phyloP scores from a whole-genome alignment of 2,329 filamentous ascomycete genomes.

The Colletotrichum spaethianum region DNA sequence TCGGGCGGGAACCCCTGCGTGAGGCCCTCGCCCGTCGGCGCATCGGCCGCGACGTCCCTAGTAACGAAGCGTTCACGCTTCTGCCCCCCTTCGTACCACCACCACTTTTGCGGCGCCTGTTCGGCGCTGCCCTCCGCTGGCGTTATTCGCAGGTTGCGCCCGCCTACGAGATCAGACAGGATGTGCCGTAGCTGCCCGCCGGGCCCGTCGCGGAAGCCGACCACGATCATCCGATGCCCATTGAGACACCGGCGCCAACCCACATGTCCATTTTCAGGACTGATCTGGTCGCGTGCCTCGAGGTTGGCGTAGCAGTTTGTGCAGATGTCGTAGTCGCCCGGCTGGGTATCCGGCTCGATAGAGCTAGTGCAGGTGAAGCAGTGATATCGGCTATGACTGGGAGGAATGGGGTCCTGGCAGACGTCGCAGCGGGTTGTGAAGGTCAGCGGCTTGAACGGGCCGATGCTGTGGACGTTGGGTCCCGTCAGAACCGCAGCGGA shows the following conservation, averaged over 20 bases:
- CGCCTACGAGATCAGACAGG: slow-evolving; percentile 83
- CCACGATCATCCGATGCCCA: slow-evolving; percentile 87
- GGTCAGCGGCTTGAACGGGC: slow-evolving; percentile 76
- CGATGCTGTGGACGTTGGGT: slow-evolving; percentile 60
- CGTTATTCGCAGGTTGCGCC: slow-evolving; percentile 76
- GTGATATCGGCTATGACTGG: slow-evolving; percentile 80
- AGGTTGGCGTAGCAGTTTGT: slow-evolving; percentile 81
- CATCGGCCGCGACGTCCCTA: slow-evolving; percentile 63
- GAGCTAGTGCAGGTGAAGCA: slow-evolving; percentile 80
- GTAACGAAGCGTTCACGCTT: slow-evolving; percentile 64
- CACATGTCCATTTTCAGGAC: slow-evolving; percentile 79
- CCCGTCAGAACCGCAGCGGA: slow-evolving; percentile 64
- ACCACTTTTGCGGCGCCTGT: slow-evolving; percentile 62
- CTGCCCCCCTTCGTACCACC: slow-evolving; percentile 61
- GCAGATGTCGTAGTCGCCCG: slow-evolving; percentile 92
- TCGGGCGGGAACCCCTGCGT: slow-evolving; percentile 76
- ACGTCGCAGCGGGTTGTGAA: slow-evolving; percentile 85
- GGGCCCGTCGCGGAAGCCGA: slow-evolving; percentile 80
- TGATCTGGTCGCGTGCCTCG: slow-evolving; percentile 75
- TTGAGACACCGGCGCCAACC: slow-evolving; percentile 88
- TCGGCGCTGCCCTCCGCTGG: slow-evolving; percentile 53
- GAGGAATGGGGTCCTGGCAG: slow-evolving; percentile 80
- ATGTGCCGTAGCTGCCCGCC: slow-evolving; percentile 78
- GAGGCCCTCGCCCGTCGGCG: slow-evolving; percentile 52
- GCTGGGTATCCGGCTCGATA: slow-evolving; percentile 58